Conservation (phyloP, 208 protist species). For the Crithidia bombi region DNA sequence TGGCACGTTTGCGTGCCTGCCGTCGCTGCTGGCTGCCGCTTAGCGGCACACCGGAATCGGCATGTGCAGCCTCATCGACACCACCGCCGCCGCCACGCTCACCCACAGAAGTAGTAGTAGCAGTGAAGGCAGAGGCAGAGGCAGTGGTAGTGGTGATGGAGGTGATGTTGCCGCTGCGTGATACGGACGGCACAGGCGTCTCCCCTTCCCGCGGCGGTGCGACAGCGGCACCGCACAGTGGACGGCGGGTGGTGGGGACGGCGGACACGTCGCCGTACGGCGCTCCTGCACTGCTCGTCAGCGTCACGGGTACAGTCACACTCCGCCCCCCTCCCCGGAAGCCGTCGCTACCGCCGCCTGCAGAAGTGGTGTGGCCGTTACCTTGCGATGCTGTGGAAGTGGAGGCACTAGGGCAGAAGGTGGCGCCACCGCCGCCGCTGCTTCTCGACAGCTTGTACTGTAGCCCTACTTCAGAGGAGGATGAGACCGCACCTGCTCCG, state of each 20-base stretch:
- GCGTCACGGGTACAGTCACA: background rate
- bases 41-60: background rate
- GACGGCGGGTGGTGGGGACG: background rate
- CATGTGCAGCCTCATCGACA: background rate
- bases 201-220: background rate
- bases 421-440: background rate
- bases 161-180: background rate
- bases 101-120: too few species aligned
- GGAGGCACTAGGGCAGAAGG: background rate
- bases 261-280: too few species aligned
- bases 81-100: background rate
- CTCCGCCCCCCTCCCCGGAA: background rate
- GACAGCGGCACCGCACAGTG: background rate
- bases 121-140: background rate
- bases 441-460: background rate
- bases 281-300: background rate
- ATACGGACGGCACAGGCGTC: background rate
- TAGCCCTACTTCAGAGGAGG: background rate
- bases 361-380: background rate
- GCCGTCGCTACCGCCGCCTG: background rate
- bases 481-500: too few species aligned
- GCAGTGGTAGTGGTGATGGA: background rate
- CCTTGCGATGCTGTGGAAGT: too few species aligned
- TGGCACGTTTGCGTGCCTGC: conserved; percentile 22
- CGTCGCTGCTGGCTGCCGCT: conserved; percentile 28